Percentiles rank a stretch among this genome's conserved stretches.
Conservation (phyloP, 805 yeast species). For the Starmera quercuum region DNA sequence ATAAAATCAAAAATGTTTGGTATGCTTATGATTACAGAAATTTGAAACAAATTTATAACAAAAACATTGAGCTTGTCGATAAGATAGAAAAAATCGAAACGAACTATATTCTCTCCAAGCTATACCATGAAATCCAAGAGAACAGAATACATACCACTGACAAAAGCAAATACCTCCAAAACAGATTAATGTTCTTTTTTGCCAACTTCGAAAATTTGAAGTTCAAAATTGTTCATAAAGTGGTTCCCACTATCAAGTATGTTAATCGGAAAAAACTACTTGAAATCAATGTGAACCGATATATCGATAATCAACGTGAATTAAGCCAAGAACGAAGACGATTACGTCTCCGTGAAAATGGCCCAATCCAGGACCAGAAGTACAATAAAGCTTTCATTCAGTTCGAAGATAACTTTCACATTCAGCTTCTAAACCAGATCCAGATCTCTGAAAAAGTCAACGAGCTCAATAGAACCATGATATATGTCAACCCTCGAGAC, state of each 20-base stretch:
- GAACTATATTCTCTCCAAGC: conserved; percentile 21
- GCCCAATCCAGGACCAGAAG: conserved; percentile 18
- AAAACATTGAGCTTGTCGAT: conserved; percentile 21
- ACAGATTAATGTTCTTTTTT: not conserved
- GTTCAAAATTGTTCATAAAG: conserved; percentile 2
- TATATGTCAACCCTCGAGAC: conserved; percentile 58
- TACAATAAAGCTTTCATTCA: conserved; percentile 50
- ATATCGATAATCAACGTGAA: conserved; percentile 4
- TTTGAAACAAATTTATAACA: conserved; percentile 24
- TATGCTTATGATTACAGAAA: conserved; percentile 38
- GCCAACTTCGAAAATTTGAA: conserved; percentile 5
- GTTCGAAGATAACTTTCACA: conserved; percentile 48
- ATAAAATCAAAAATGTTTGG: conserved; percentile 53
- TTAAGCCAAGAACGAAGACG: conserved; percentile 7
- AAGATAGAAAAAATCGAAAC: conserved; percentile 34
- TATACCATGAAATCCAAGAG: conserved; percentile 1
- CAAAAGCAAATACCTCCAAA: not conserved
- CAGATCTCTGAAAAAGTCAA: conserved; percentile 37
- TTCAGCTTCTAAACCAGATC: conserved; percentile 59
- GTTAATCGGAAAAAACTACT: conserved; percentile 1
- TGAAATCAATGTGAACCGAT: conserved; percentile 2
- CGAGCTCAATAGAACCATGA: conserved; percentile 32
- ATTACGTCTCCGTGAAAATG: conserved; percentile 11
- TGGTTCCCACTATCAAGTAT: conserved; percentile 4
- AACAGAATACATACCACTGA: no score